Conservation (phyloP, 2,329 filamentous ascomycete genomes). For the Truncatella angustata region DNA sequence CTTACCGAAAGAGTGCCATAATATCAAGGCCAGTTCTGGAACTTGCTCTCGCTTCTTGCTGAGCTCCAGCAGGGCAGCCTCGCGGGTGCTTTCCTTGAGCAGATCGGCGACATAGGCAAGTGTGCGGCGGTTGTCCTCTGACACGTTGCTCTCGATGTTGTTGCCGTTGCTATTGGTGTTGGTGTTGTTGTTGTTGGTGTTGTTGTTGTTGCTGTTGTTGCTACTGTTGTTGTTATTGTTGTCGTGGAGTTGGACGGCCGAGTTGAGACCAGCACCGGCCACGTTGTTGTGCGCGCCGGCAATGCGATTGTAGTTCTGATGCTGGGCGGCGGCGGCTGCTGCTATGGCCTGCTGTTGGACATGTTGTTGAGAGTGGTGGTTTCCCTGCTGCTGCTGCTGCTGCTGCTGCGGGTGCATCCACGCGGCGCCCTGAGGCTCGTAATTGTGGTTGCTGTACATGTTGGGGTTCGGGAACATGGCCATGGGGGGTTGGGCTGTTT, state of each 20-base stretch:
- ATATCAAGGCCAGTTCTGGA: constrained; percentile 88
- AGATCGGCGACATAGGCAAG: constrained; percentile 90
- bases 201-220: not conserved
- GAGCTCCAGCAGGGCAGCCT: constrained; percentile 88
- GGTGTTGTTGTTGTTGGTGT: constrained; percentile 53
- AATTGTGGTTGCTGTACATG: constrained; percentile 63
- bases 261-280: constrained; percentile 33
- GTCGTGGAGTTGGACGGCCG: constrained; percentile 52
- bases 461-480: constrained; percentile 62
- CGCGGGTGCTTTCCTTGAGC: constrained; percentile 80
- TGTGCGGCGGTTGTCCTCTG: constrained; percentile 90
- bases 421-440: constrained; percentile 60
- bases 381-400: constrained; percentile 53
- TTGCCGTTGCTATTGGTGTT: not conserved
- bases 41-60: constrained; percentile 99
- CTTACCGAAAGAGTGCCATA: constrained; percentile 98
- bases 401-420: constrained; percentile 75
- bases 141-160: constrained; percentile 48
- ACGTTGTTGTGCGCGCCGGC: constrained; percentile 61
- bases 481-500: constrained; percentile 14
- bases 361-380: constrained; percentile 39
- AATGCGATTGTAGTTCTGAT: constrained; percentile 72
- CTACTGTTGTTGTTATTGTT: constrained; percentile 49
- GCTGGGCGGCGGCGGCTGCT: constrained; percentile 52
- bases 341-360: constrained; percentile 48